Base-by-base conservation (phyloP, 352 stramenopile genomes). In the Phytopythium mirpurense region DNA sequence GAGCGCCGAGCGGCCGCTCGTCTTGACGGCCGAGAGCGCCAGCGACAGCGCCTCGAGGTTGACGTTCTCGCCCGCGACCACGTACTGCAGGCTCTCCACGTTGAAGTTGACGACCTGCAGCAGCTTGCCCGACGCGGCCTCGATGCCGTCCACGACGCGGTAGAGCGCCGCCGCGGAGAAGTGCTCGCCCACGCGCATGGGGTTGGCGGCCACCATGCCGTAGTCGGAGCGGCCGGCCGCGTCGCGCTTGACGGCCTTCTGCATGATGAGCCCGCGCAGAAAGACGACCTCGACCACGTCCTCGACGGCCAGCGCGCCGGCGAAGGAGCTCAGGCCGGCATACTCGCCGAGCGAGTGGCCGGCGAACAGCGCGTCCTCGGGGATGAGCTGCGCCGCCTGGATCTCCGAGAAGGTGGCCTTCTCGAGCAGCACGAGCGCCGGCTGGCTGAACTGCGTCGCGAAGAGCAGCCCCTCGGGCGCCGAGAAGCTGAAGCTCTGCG, bases 81-180 rank as follows among this genome's bases (percentile, higher is more conserved):
- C 86, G 52, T 95, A 95, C 70, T 96, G 86, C 7, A 65, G 62
- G 56, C 81, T 75, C 53, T 90, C 69, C 11, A 95, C 78, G 68
- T 96, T 96, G 54, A 87, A 94, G 64, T 95, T 96, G 41, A 96
- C 84, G 4, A 95, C 79, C 51, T 96, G 86, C 7, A 93, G 62
- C 10, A 96, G 66, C 64, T 93, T 85, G 14, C 69, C 65, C 0
- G 76, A 90, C 14, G 68, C 65, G 21, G 61, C 55, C 37, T 70
- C 68, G 40, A 96, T 83, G 19, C 64, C 67, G 34, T 89, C 68
- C 4, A 96, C 81, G 24, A 94, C 54, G n/a, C 70, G 65, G 61
- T 86, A 71, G 61, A 96, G 68, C 18, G 73, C 57, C 9, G 78
- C 54, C 53, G 88, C 84, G 7, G 78, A 85, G 54, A 93, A 90